phyloP scores from a whole-genome alignment of 768 basidiomycete species.

The Tremella fuciformis region DNA sequence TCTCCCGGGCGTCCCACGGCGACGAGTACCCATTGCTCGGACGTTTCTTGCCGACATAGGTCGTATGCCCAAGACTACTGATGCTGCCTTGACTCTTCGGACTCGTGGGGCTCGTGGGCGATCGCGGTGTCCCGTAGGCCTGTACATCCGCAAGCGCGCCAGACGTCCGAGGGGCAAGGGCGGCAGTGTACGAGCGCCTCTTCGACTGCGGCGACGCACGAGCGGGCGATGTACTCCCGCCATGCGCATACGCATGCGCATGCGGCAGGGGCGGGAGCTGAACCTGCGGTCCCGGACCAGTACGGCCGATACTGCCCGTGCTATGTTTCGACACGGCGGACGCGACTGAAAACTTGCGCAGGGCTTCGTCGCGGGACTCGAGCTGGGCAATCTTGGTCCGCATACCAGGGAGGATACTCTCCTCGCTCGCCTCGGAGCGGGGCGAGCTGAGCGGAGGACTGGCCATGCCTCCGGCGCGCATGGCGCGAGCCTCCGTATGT shows the following conservation, averaged over 20 bases:
- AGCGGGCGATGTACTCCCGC: background rate
- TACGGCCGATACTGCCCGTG: no score
- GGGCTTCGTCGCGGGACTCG: slow-evolving; percentile 45
- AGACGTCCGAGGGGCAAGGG: slow-evolving; percentile 28
- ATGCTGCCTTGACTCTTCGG: background rate
- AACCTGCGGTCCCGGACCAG: background rate
- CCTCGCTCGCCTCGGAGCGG: slow-evolving; percentile 14
- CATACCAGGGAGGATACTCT: slow-evolving; percentile 38
- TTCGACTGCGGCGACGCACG: slow-evolving; percentile 7
- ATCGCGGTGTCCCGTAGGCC: background rate
- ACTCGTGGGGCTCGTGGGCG: background rate
- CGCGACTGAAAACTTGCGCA: slow-evolving; percentile 41
- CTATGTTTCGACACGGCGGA: slow-evolving; percentile 10
- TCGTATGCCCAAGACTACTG: background rate
- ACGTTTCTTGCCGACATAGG: slow-evolving; percentile 1
- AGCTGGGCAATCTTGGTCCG: slow-evolving; percentile 46
- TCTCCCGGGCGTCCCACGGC: background rate
- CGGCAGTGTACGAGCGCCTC: slow-evolving; percentile 31
- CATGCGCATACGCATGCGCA: background rate
- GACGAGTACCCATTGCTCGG: background rate
- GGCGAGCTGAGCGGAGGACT: background rate
- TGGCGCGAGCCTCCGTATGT: slow-evolving; percentile 5
- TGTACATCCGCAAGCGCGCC: background rate
- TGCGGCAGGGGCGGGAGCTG: background rate
- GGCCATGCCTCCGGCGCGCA: background rate